These are phyloP conservation scores for Exophiala sp. DNA, from an alignment of 2,329 filamentous ascomycete species.

Conservation along the genomic window DNA sequence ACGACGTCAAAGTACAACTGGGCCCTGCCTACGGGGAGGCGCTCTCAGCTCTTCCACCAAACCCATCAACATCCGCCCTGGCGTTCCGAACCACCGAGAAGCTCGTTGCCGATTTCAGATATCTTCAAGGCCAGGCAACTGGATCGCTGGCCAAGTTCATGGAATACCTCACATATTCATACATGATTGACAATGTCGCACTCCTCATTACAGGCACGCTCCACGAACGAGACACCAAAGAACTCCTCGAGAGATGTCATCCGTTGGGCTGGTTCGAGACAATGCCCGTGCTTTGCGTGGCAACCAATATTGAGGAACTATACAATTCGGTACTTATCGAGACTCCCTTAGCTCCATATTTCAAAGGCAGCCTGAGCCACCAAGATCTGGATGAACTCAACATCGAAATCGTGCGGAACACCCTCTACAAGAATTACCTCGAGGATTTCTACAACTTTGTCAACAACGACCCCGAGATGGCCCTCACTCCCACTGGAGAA, in stretches of 20 bases:
- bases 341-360: conserved; percentile 90
- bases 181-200: conserved; percentile 99
- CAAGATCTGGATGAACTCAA: conserved; percentile 97
- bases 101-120: conserved; percentile 93
- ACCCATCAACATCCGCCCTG: conserved; percentile 91
- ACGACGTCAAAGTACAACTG: conserved; percentile 92
- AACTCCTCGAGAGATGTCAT: conserved; percentile 91
- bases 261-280: conserved; percentile 98
- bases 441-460: conserved; percentile 97
- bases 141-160: conserved; percentile 91
- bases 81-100: conserved; percentile 96
- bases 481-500: conserved; percentile 80
- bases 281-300: conserved; percentile 94
- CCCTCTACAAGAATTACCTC: conserved; percentile 97
- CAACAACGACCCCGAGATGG: conserved; percentile 79
- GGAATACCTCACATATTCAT: conserved; percentile 96
- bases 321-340: conserved; percentile 98
- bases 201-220: conserved; percentile 95
- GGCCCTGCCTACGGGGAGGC: conserved; percentile 96
- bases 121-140: conserved; percentile 87
- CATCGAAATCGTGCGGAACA: conserved; percentile 98
- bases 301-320: conserved; percentile 95
- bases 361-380: conserved; percentile 93
- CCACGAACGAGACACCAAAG: conserved; percentile 92
- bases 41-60: conserved; percentile 85